Percentiles rank a stretch among this genome's conserved stretches.
Evolutionary conservation across 179 eudicot species (phyloP).

Genomic region (Beta corolliflora): DNA sequence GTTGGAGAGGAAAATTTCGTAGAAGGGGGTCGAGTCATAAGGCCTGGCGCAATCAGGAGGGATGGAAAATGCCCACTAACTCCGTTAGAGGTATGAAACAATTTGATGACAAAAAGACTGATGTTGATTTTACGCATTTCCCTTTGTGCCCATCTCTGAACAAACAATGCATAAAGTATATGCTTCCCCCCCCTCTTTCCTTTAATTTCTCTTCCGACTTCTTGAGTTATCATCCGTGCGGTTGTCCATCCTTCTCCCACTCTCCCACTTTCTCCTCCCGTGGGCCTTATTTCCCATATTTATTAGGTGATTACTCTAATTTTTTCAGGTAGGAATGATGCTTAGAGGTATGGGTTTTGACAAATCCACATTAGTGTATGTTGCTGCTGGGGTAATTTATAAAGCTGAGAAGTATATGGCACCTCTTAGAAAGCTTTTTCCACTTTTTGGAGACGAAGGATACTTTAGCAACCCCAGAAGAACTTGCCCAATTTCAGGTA

Average conservation of each 20-base stretch:
- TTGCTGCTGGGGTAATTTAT: slow-evolving; percentile 91
- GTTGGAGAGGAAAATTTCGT: slow-evolving; percentile 97
- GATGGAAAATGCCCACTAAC: slow-evolving; percentile 98
- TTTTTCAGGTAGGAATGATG: slow-evolving; percentile 92
- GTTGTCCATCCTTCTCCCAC: not conserved
- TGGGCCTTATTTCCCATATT: not conserved
- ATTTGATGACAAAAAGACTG: not conserved
- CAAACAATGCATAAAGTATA: not conserved
- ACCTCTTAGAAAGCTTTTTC: slow-evolving; percentile 83
- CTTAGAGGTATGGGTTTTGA: slow-evolving; percentile 99
- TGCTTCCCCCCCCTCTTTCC: not conserved
- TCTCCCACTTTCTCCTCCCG: not conserved
- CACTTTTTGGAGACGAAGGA: slow-evolving; percentile 84
- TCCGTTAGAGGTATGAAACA: slow-evolving; percentile 82
- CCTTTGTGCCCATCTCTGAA: not conserved
- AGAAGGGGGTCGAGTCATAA: slow-evolving; percentile 83
- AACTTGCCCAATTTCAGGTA: slow-evolving; percentile 90
- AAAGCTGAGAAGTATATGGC: slow-evolving; percentile 91
- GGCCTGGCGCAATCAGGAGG: slow-evolving; percentile 87
- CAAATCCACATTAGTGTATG: slow-evolving; percentile 78
- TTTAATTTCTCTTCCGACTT: not conserved
- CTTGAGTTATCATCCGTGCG: not conserved
- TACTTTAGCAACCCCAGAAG: slow-evolving; percentile 77
- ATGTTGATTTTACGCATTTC: not conserved
- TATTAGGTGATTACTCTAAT: not conserved